These are phyloP conservation scores for Pichia sp. DNA, from an alignment of 1,139 yeast species.

Conservation along the genomic window DNA sequence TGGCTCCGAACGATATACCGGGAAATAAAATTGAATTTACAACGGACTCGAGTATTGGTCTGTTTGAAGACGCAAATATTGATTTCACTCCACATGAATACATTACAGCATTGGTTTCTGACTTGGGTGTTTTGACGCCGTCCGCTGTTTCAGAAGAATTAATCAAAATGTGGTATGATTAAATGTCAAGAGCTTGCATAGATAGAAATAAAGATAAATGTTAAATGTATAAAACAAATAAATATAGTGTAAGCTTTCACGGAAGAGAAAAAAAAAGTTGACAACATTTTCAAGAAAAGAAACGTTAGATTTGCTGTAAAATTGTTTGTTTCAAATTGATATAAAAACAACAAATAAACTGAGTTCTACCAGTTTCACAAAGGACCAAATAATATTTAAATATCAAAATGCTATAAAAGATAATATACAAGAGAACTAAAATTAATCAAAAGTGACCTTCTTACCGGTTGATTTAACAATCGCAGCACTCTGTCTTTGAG, in stretches of 20 bases:
- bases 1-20: constrained; percentile 89
- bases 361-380: neutral
- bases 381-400: neutral
- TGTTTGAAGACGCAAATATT: constrained; percentile 30
- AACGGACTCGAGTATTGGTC: constrained; percentile 28
- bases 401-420: neutral
- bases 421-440: neutral
- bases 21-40: constrained; percentile 32
- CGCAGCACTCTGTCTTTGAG: constrained; percentile 86
- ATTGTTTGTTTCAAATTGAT: neutral
- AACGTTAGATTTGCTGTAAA: too few species aligned
- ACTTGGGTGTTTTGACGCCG: constrained; percentile 92
- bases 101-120: constrained; percentile 92
- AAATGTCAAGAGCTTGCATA: neutral
- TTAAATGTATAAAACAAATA: neutral
- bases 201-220: neutral
- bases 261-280: neutral
- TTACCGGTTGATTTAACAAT: constrained; percentile 90
- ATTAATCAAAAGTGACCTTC: constrained; percentile 51
- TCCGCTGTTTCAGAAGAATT: constrained; percentile 96
- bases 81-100: constrained; percentile 96
- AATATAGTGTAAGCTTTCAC: too few species aligned
- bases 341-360: neutral
- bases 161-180: constrained; percentile 97
- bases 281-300: too few species aligned